Base-by-base conservation (phyloP, 768 basidiomycete species). In the Mycena floridula region DNA sequence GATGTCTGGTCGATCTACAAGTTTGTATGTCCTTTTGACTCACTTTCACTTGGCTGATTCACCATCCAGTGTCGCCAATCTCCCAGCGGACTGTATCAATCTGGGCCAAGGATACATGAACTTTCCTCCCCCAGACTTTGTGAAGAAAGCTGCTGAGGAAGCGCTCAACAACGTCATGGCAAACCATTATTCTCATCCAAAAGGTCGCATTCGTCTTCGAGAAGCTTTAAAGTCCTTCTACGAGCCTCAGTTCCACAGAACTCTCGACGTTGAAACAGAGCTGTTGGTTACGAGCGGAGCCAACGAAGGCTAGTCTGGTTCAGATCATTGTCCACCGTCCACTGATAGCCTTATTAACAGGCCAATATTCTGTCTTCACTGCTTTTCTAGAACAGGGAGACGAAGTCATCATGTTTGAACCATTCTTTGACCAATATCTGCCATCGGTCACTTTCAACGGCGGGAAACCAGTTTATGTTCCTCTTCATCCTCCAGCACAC, bases 401-500 rank as follows among this genome's bases (percentile, higher is more conserved):
- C 57, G 96, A 99, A 63, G 95, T 98, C 50, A 95, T 99, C 64
- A 84, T 97, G 79, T 94, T 98, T 58, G 96, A 98, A 65, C 95
- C 94, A 2, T 96, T 91, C 73, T 97, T 96, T 59, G 94, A 97
- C 59, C 94, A 97, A 61, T 95, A 93, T 62, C 75, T 93, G 42
- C 86, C 93, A 20, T 90, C 89, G 5, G 85, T 95, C 42, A 87
- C 85, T 23, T 96, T 97, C 78, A 93, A 95, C 55, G 89, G 89
- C 24, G 95, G 92, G 37, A 82, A 79, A 49, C 92, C 94, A 11
- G 84, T 97, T 38, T 97, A 89, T 59, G 92, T 99, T 8, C 95
- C 96, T 4, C 72, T 99, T 18, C 94, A 96, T 56, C 95, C 96
- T 1, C 87, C 92, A n/a, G 55, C 63, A 15, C 58, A 66, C 11